Evolutionary conservation across 2,329 filamentous ascomycete species (phyloP), one percentile per base, ranked within the genome.

Genomic region (Rosellinia necatrix): DNA sequence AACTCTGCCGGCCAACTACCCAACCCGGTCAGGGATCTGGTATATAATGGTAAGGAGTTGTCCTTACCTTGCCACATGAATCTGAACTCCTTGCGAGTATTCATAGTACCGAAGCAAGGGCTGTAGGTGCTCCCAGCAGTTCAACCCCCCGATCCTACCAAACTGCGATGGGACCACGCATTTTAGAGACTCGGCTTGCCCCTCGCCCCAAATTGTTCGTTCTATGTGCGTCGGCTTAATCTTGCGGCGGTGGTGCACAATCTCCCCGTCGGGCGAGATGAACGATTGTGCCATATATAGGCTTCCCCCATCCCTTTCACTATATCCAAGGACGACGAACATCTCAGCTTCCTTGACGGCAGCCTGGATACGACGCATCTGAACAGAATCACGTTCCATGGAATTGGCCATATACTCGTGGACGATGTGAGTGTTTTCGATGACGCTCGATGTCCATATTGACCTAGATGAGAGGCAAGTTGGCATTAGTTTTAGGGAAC

Each of bases 101-200:
- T 71, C 69, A 54, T 71, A 71, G 57, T 71, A 71, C 35, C 69
- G 66, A 62, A 77, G 71, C 65, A 80, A 77, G 5, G 76, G 81
- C 66, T 81, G 82, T 66, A 81, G 78, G 58, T 85, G 79, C 63
- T 83, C 80, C 79, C 79, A 84, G 69, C 81, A 83, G 61, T 81
- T 82, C 22, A 84, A 70, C 3, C 76, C 77, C 0, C 81, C 82
- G 4, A 84, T 73, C 3, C 77, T 77, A 2, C 80, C 81, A 44
- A 81, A 78, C 1, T 74, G 72, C 1, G 78, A 77, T 35, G 79
- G 73, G 4, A 77, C 74, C 0, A 84, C 82, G 34, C 76, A 77
- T 56, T 75, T 75, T 41, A 82, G 78, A n/a, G 81, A 80, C 32
- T 84, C 79, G 2, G 79, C 82, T 1, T 80, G 75, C 2, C 81